phyloP scores from a whole-genome alignment of 805 yeast species.

The Nakazawaea ishiwadae region DNA sequence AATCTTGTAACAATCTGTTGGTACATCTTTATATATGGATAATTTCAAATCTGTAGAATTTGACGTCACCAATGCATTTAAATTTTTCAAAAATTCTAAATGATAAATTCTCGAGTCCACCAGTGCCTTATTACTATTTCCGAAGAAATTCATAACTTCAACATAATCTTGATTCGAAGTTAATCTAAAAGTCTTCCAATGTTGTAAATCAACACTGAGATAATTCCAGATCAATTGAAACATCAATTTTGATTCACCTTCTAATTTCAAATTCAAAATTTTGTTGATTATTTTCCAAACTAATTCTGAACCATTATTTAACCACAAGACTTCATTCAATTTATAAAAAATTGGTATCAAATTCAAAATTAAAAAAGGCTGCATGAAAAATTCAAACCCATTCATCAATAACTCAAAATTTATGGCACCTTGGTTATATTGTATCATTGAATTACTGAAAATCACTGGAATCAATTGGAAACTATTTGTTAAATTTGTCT shows the following conservation, averaged over 20 bases:
- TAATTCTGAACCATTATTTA: not conserved
- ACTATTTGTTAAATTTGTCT: conserved; percentile 62
- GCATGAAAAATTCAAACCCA: conserved; percentile 84
- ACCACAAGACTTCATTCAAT: conserved; percentile 10
- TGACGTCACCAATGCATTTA: conserved; percentile 5
- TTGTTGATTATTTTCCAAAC: conserved; percentile 8
- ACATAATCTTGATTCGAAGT: not conserved
- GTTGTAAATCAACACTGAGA: conserved; percentile 2
- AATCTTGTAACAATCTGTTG: conserved; percentile 1
- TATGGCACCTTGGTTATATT: conserved; percentile 50
- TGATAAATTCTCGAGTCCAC: too few relatives aligned
- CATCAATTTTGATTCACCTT: conserved; percentile 11
- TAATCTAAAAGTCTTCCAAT: conserved; percentile 1
- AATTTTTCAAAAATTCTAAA: not conserved
- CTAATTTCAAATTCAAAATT: conserved; percentile 2
- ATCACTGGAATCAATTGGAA: conserved; percentile 67
- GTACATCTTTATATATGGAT: not conserved
- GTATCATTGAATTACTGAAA: conserved; percentile 65
- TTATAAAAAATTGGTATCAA: conserved; percentile 41
- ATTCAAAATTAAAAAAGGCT: conserved; percentile 64
- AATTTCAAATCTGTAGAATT: not conserved
- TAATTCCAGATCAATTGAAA: conserved; percentile 11
- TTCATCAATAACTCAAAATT: conserved; percentile 59
- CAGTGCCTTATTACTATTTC: not conserved
- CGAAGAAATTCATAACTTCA: not conserved